Evolutionary conservation across 495 filamentous ascomycete genomes (phyloP), one percentile per base, ranked within the genome.

Genomic region (Chaetomium cochliodes): DNA sequence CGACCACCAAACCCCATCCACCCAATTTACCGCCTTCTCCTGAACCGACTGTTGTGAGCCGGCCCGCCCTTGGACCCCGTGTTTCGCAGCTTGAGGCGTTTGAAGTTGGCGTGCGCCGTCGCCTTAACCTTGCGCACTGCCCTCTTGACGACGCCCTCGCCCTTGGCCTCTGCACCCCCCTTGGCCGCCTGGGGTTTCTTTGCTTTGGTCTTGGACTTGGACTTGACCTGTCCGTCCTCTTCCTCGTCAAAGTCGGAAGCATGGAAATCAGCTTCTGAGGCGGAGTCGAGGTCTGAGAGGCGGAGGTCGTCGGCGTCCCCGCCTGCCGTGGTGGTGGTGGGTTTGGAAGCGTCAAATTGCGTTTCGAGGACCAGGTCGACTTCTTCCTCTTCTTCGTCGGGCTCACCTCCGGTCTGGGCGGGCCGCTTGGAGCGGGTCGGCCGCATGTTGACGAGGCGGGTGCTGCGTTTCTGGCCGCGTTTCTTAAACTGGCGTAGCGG

Each of bases 381-480:
- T 0, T 66, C 66, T 6, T 64, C 62, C 3, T 46, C 59, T 7
- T 52, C 51, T 18, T 65, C 75, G 1, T 73, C 49, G 22, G 22
- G 22, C 22, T 52, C 66, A 0, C 50, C 60, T 1, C 72, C 67
- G 0, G 56, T 42, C 18, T 62, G 11, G 7, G 62, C 8, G 4
- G 82, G 82, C 41, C 82, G 78, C 53, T 73, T 80, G 30, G 65
- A 55, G 57, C 73, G 62, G 8, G 75, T 78, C 18, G 83, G 83
- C 54, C 70, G 86, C 87, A 96, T 93, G 46, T 85, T 89, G n/a
- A 89, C 86, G 46, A 83, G 76, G 57, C 90, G 81, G 3, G 93
- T 96, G 41, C 90, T 92, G 49, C 93, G 84, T 77, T 98, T 98
- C 72, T 92, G 87, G 0, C 93, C 93, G 76, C 88, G 91, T 83